A percentile compares a stretch with the other conserved stretches of the same genome.
phyloP scores from a whole-genome alignment of 2,329 filamentous ascomycete genomes.

The Alternaria sp. region DNA sequence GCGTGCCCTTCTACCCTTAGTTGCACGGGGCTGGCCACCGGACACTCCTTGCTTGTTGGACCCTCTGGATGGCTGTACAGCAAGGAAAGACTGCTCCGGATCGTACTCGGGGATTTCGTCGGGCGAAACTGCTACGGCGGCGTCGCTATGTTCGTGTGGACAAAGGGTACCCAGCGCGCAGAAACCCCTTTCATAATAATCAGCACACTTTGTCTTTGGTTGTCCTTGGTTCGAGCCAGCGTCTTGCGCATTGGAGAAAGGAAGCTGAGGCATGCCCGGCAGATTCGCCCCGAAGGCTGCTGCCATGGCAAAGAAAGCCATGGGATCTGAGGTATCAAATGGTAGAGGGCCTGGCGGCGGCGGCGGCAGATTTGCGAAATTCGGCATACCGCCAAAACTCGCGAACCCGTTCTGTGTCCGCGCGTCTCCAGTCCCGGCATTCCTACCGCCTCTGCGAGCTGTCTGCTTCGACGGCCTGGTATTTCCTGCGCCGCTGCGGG shows the following conservation, averaged over 20 bases:
- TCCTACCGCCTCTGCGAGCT: slow-evolving; percentile 57
- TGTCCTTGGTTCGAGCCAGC: slow-evolving; percentile 11
- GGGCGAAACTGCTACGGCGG: slow-evolving; percentile 14
- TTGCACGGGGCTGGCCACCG: slow-evolving; percentile 25
- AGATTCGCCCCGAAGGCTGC: slow-evolving; percentile 51
- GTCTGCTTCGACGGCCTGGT: slow-evolving; percentile 61
- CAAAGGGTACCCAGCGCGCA: slow-evolving; percentile 72
- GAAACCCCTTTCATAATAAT: slow-evolving; percentile 76
- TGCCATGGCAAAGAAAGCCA: slow-evolving; percentile 69
- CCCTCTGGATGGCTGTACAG: slow-evolving; percentile 9
- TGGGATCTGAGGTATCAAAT: slow-evolving; percentile 66
- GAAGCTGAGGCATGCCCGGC: slow-evolving; percentile 48
- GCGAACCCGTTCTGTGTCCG: slow-evolving; percentile 13
- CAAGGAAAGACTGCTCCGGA: slow-evolving; percentile 59
- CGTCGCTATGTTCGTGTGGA: slow-evolving; percentile 69
- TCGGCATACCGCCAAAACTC: slow-evolving; percentile 17
- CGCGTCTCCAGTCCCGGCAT: slow-evolving; percentile 7
- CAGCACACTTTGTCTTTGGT: slow-evolving; percentile 63
- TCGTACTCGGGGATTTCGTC: slow-evolving; percentile 60
- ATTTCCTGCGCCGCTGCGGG: slow-evolving; percentile 36
- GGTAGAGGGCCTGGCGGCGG: slow-evolving; percentile 55
- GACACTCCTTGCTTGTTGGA: neutral
- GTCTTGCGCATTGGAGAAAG: slow-evolving; percentile 40
- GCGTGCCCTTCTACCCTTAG: slow-evolving; percentile 32
- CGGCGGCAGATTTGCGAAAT: slow-evolving; percentile 43